Percentiles rank a stretch among this genome's conserved stretches.
Conservation (phyloP, 2,329 filamentous ascomycete genomes). For the Claviceps citrina region DNA sequence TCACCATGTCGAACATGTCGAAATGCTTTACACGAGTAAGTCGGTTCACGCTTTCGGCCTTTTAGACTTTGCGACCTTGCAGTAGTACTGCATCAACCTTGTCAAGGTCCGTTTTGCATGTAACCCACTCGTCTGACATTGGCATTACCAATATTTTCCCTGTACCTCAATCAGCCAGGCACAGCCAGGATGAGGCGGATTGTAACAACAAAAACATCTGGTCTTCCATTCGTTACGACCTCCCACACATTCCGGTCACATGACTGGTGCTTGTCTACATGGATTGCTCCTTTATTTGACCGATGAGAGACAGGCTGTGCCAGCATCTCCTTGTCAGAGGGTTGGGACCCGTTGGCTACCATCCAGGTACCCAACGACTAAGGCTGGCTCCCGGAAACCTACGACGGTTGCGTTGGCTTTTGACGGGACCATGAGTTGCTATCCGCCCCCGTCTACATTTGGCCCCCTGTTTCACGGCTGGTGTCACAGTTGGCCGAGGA, state of each 20-base stretch:
- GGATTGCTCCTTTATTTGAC: background rate
- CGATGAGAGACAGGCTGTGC: background rate
- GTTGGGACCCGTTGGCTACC: too few relatives aligned
- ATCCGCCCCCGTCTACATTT: background rate
- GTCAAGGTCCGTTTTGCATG: background rate
- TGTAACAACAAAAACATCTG: background rate
- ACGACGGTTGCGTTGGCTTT: background rate
- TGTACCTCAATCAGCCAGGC: background rate
- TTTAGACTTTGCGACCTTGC: constrained; percentile 1
- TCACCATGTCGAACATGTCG: background rate
- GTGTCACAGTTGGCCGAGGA: constrained; percentile 4
- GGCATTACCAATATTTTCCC: background rate
- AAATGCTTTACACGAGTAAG: constrained; percentile 2
- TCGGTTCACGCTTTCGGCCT: background rate
- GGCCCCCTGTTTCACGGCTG: constrained; percentile 6
- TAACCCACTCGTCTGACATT: background rate
- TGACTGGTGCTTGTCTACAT: background rate
- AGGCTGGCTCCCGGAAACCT: background rate
- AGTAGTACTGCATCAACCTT: background rate
- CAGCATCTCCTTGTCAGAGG: background rate
- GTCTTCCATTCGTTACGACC: too few relatives aligned
- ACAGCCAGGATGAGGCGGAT: background rate
- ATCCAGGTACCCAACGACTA: background rate
- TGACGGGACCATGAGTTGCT: background rate
- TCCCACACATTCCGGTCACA: background rate